Conservation (phyloP, 331 rosid species). For the Spiraea crenata region DNA sequence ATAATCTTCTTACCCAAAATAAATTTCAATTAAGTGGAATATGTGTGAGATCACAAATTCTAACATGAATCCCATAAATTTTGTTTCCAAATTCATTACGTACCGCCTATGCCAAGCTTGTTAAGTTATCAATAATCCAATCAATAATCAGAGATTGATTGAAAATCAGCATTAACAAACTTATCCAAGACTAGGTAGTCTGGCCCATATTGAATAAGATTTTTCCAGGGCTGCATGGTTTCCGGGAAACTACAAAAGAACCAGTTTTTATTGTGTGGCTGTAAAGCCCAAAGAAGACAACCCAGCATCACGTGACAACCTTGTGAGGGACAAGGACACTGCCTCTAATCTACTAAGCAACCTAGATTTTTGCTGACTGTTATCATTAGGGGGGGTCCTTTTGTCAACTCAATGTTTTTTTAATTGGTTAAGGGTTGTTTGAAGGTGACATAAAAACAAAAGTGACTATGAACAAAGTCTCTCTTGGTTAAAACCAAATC, state of each 20-base stretch:
- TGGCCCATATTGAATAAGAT: background rate
- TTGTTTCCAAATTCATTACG: no score
- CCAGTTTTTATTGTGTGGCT: slow-evolving; percentile 14
- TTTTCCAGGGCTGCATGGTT: background rate
- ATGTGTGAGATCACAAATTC: no score
- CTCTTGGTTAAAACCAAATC: slow-evolving; percentile 35
- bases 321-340: slow-evolving; percentile 46
- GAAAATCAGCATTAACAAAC: background rate
- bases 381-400: slow-evolving; percentile 32
- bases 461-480: slow-evolving; percentile 9
- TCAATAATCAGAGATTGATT: no score
- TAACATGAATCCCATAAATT: no score
- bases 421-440: background rate
- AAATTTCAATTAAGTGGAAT: no score
- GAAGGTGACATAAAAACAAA: background rate
- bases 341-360: slow-evolving; percentile 51
- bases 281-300: slow-evolving; percentile 49
- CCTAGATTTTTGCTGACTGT: slow-evolving; percentile 37
- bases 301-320: slow-evolving; percentile 47
- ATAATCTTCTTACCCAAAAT: no score
- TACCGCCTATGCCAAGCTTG: no score
- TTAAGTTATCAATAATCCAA: no score
- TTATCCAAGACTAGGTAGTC: background rate
- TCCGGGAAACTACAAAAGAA: background rate
- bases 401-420: slow-evolving; percentile 49